phyloP scores from a whole-genome alignment of 352 stramenopile species.

The Phytophthora kernoviae region DNA sequence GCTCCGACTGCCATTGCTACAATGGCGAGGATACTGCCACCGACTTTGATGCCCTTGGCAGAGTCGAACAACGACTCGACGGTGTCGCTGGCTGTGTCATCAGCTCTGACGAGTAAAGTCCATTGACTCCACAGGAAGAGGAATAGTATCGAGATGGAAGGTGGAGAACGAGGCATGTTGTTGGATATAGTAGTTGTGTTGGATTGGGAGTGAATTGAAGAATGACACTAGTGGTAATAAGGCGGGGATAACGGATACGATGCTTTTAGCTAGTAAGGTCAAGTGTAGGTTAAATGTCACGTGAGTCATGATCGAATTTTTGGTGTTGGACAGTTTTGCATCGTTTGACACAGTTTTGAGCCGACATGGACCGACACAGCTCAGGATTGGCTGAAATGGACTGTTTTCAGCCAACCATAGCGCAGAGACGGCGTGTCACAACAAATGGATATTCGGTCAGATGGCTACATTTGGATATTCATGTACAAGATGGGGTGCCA shows the following conservation, averaged over 20 bases:
- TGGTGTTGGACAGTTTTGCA: neutral
- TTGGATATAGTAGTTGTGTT: constrained; percentile 5
- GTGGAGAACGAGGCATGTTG: constrained; percentile 17
- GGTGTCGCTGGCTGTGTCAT: constrained; percentile 36
- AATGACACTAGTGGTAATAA: constrained; percentile 34
- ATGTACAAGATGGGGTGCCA: neutral
- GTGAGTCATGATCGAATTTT: neutral
- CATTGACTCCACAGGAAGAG: constrained; percentile 27
- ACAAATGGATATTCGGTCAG: neutral
- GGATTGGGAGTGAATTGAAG: constrained; percentile 24
- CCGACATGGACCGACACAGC: neutral
- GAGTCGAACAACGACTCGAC: constrained; percentile 55
- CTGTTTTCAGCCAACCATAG: neutral
- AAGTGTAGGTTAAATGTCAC: constrained; percentile 5
- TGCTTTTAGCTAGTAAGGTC: neutral
- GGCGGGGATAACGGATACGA: constrained; percentile 3
- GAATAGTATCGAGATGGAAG: constrained; percentile 28
- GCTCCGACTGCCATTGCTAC: constrained; percentile 36
- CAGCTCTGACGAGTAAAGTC: constrained; percentile 10
- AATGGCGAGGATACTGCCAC: constrained; percentile 43
- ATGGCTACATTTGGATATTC: constrained; percentile 4
- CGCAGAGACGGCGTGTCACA: neutral
- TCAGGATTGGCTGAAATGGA: neutral
- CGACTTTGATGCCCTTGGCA: constrained; percentile 36
- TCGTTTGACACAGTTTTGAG: neutral